phyloP scores from a whole-genome alignment of 495 filamentous ascomycete species.

The Aspergillus nidulans region DNA sequence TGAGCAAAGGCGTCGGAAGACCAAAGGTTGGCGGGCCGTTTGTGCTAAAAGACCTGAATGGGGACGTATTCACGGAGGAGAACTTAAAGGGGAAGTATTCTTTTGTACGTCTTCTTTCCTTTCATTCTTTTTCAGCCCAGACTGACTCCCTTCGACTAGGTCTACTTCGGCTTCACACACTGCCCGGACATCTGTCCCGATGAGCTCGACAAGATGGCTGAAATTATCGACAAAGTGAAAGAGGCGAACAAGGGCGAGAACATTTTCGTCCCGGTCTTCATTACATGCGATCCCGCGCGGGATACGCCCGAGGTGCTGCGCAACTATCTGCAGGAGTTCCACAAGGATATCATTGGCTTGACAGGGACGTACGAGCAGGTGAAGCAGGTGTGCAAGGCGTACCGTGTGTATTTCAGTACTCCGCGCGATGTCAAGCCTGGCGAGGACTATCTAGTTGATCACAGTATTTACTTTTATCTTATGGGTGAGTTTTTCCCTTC shows the following conservation, averaged over 20 bases:
- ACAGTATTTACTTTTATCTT: slow-evolving; percentile 98
- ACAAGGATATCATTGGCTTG: slow-evolving; percentile 78
- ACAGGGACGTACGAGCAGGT: slow-evolving; percentile 92
- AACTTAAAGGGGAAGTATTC: slow-evolving; percentile 84
- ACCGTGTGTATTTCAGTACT: slow-evolving; percentile 96
- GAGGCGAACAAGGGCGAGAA: slow-evolving; percentile 42
- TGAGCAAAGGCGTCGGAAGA: slow-evolving; percentile 84
- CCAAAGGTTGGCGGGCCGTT: slow-evolving; percentile 92
- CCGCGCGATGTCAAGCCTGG: slow-evolving; percentile 81
- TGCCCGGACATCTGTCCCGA: slow-evolving; percentile 99
- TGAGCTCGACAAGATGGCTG: slow-evolving; percentile 97
- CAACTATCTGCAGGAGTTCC: slow-evolving; percentile 86
- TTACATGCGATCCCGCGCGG: slow-evolving; percentile 90
- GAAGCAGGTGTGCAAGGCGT: slow-evolving; percentile 86
- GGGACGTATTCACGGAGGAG: slow-evolving; percentile 66
- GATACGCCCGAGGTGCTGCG: slow-evolving; percentile 82
- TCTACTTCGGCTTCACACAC: slow-evolving; percentile 98
- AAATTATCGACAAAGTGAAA: slow-evolving; percentile 80
- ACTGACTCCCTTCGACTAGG: slow-evolving; percentile 35
- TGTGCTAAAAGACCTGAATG: slow-evolving; percentile 74
- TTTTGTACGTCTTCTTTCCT: slow-evolving; percentile 46
- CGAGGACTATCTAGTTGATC: slow-evolving; percentile 96
- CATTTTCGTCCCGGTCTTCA: slow-evolving; percentile 72
- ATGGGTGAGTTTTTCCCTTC: slow-evolving; percentile 61
- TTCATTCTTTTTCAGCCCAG: background rate